Evolutionary conservation across 768 basidiomycete species (phyloP), one percentile per base, ranked within the genome.

Genomic region (Mycena rebaudengoi): DNA sequence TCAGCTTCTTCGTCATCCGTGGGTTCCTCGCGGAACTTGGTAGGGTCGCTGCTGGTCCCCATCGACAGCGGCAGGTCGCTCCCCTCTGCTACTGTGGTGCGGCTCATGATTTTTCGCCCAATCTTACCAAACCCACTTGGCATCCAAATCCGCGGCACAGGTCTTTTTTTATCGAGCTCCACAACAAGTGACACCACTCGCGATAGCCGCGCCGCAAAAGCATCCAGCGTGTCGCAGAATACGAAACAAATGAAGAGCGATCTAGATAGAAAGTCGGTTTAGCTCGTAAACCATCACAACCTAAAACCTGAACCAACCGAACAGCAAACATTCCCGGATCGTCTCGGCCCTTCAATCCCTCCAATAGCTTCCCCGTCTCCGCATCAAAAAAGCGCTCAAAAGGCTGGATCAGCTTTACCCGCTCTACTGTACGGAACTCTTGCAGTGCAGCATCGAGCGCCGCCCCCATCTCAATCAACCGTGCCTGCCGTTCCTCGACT

Each of bases 191-290:
- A 55, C 23, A 83, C 64, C 5, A 82, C 63, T 14, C 71, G 72
- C 13, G 72, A 62, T 3, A 82, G 71, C 10, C 76, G 72, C 12
- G 80, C 77, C 0, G 81, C 75, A 41, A 82, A 83, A 2, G 76
- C 76, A 23, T 82, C 78, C 11, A 84, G 65, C 28, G 79, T 75
- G 58, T 80, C 80, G 37, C 77, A 77, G 69, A 82, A 83, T 1
- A 83, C 81, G 55, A 83, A 83, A 45, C 81, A 82, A 14, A 80
- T 73, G 56, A 79, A 84, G 3, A 84, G 73, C 4, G 83, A 81
- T 30, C 82, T 82, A n/a, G n/a, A n/a, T n/a, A n/a, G n/a, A n/a
- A n/a, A n/a, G n/a, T n/a, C n/a, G n/a, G n/a, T n/a, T n/a, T n/a
- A n/a, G n/a, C n/a, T n/a, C n/a, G n/a, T n/a, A n/a, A n/a, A n/a